Evolutionary conservation across 2,329 filamentous ascomycete genomes (phyloP).

Genomic region (Hypoxylon rubiginosum): DNA sequence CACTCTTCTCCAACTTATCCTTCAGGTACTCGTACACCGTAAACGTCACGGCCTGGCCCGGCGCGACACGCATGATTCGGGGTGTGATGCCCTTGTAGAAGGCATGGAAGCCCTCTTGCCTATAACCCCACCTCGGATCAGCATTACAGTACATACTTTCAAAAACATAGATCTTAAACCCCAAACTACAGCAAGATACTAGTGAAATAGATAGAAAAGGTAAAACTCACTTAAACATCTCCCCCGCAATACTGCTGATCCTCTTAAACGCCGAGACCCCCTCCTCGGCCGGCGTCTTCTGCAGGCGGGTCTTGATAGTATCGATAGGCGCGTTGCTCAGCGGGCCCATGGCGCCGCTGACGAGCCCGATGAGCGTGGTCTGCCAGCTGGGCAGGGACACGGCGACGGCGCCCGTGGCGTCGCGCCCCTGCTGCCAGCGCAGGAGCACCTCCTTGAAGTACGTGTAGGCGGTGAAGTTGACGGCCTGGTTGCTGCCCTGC

Average conservation of each 20-base stretch:
- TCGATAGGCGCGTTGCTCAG: slow-evolving; percentile 98
- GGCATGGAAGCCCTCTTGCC: slow-evolving; percentile 90
- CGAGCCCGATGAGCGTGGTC: slow-evolving; percentile 89
- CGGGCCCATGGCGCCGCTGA: slow-evolving; percentile 94
- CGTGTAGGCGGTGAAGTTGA: slow-evolving; percentile 98
- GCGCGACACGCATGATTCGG: slow-evolving; percentile 95
- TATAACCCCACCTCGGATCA: slow-evolving; percentile 52
- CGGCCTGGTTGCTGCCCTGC: slow-evolving; percentile 97
- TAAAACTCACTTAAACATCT: slow-evolving; percentile 81
- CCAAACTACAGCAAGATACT: too few species aligned
- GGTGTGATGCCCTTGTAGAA: slow-evolving; percentile 99
- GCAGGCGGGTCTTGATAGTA: slow-evolving; percentile 97
- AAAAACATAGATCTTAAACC: too few species aligned
- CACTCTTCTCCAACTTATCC: slow-evolving; percentile 77
- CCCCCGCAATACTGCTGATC: slow-evolving; percentile 81
- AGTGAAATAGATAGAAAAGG: not conserved
- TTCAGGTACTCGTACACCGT: slow-evolving; percentile 85
- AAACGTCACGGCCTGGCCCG: slow-evolving; percentile 86
- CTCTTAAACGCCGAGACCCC: slow-evolving; percentile 85
- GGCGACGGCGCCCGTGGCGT: not conserved
- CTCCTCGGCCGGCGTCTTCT: slow-evolving; percentile 86
- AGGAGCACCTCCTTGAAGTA: slow-evolving; percentile 89
- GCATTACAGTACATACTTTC: not conserved
- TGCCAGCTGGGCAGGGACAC: slow-evolving; percentile 85
- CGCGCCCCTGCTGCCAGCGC: slow-evolving; percentile 73